phyloP scores from a whole-genome alignment of 441 rosid genomes.

The Populus hybrid region DNA sequence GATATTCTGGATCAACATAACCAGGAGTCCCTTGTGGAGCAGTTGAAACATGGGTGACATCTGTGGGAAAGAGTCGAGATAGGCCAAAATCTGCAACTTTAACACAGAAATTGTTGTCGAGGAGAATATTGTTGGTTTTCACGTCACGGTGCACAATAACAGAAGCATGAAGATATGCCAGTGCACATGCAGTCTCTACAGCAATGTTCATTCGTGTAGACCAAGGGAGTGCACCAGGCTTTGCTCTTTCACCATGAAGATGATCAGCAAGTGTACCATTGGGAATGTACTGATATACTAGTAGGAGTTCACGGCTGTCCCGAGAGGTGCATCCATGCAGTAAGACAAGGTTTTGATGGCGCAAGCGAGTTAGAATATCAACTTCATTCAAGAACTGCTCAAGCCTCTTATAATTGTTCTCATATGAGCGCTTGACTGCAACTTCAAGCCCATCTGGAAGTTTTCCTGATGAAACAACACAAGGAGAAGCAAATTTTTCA shows the following conservation, averaged over 20 bases:
- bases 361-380: conserved; percentile 63
- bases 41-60: conserved; percentile 76
- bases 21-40: conserved; percentile 98
- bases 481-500: neutral
- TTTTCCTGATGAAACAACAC: conserved; percentile 35
- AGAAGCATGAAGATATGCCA: conserved; percentile 74
- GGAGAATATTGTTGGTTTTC: conserved; percentile 77
- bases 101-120: conserved; percentile 54
- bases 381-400: conserved; percentile 87
- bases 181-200: conserved; percentile 71
- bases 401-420: conserved; percentile 63
- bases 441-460: conserved; percentile 79
- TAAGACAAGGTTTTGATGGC: conserved; percentile 71
- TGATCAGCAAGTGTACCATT: conserved; percentile 94
- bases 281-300: conserved; percentile 77
- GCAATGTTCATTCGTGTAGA: conserved; percentile 63
- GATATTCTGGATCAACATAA: conserved; percentile 89
- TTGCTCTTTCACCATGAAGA: conserved; percentile 60
- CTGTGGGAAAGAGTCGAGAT: conserved; percentile 62
- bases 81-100: conserved; percentile 86
- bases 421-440: conserved; percentile 87
- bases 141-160: conserved; percentile 82
- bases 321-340: conserved; percentile 89
- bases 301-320: conserved; percentile 71
- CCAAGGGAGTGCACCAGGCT: conserved; percentile 65